phyloP scores from a whole-genome alignment of 805 yeast species.

The Wickerhamiella siamensis region DNA sequence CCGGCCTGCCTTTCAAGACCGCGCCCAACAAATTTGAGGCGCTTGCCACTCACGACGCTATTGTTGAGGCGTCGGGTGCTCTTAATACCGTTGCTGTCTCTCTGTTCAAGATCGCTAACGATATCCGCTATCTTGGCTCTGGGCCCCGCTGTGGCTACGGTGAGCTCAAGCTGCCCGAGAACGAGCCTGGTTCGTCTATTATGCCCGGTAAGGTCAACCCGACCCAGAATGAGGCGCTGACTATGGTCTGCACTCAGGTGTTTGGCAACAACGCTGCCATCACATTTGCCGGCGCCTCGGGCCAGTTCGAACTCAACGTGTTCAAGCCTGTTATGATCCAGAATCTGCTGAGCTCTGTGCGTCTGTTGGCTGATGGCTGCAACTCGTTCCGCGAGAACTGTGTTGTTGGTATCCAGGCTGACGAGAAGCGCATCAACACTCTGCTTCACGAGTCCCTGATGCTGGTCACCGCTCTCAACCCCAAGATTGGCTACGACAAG shows the following conservation, averaged over 20 bases:
- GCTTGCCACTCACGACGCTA: conserved; percentile 95
- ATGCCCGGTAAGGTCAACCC: conserved; percentile 99
- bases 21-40: conserved; percentile 99
- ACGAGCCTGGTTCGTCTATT: conserved; percentile 97
- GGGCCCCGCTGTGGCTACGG: conserved; percentile 99
- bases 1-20: conserved; percentile 79
- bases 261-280: conserved; percentile 93
- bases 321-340: conserved; percentile 94
- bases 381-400: conserved; percentile 87
- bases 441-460: conserved; percentile 86
- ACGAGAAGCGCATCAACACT: conserved; percentile 73
- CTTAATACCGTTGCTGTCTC: conserved; percentile 89
- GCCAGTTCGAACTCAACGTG: conserved; percentile 96
- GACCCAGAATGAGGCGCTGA: conserved; percentile 96
- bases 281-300: conserved; percentile 96
- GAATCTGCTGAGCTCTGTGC: conserved; percentile 74
- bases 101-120: conserved; percentile 91
- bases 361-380: conserved; percentile 79
- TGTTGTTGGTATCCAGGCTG: conserved; percentile 88
- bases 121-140: conserved; percentile 93
- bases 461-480: conserved; percentile 97
- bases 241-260: conserved; percentile 96
- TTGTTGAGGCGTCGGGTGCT: conserved; percentile 96
- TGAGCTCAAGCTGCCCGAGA: conserved; percentile 87
- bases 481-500: conserved; percentile 94